Base-by-base conservation (phyloP, 345 rosid genomes). In the Sonneratia alba region DNA sequence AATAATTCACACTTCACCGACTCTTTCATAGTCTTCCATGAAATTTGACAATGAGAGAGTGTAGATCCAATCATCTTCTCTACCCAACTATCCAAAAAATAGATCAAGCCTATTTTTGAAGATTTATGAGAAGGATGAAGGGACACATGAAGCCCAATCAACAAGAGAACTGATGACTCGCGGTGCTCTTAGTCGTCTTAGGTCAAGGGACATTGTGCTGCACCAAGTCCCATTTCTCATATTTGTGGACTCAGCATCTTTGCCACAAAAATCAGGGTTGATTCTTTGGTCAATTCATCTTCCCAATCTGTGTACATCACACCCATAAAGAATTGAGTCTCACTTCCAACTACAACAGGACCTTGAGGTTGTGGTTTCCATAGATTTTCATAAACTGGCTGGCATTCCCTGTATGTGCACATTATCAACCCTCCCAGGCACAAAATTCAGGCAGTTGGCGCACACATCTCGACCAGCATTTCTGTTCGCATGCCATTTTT, bases 381-480 rank as follows among this genome's bases (percentile, higher is more conserved):
- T 27, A 62, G 66, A 62, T 12, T 3, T n/a, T 71, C 59, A 42
- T 42, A 14, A 47, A 40, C 55, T 42, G 55, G 42, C 55, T 42
- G 55, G 42, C 55, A 53, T 51, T 15, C 12, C 57, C 55, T 32
- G 36, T 64, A 47, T 48, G 69, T 64, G 75, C 75, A 77, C 71
- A 73, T n/a, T 49, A 78, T 81, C 85, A 69, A 38, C 79, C 79
- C 77, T 47, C 14, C 3, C 3, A 73, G 81, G 80, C 79, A 77
- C 59, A 73, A 88, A 88, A 86, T 72, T 81, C 68, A 81, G 81
- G 80, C 81, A 24, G 66, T 36, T 74, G 78, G 71, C 24, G 3
- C 21, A 8, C 49, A 40, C 21, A 36, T 65, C 42, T 65, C 4
- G 1, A 40, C 13, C 2, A 2, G 10, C 10, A 9, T 24, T 10